phyloP scores from a whole-genome alignment of 176 grass and related monocot species.

The Oryza coarctata region DNA sequence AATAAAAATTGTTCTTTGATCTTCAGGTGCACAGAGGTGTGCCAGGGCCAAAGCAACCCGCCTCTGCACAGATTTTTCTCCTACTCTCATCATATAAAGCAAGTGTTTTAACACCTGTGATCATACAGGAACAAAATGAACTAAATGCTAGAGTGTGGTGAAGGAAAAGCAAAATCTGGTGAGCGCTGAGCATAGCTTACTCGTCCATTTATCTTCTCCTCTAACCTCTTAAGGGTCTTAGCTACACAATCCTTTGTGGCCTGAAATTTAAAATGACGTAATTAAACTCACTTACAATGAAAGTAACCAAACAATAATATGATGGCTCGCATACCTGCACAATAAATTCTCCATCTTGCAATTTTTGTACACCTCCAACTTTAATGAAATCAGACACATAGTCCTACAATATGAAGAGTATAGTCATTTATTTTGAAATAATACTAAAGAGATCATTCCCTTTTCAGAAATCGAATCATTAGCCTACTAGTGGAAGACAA shows the following conservation, averaged over 20 bases:
- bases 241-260: constrained; percentile 99
- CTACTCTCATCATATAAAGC: constrained; percentile 90
- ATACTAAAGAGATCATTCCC: constrained; percentile 18
- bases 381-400: constrained; percentile 94
- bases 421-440: not conserved
- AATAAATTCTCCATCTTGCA: constrained; percentile 99
- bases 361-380: constrained; percentile 94
- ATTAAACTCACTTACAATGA: constrained; percentile 15
- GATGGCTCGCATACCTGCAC: constrained; percentile 61
- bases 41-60: constrained; percentile 96
- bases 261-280: constrained; percentile 42
- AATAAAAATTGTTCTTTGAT: constrained; percentile 95
- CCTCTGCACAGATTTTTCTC: constrained; percentile 86
- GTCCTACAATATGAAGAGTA: constrained; percentile 60
- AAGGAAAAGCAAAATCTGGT: constrained; percentile 21
- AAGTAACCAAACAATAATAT: not conserved
- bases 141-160: constrained; percentile 16
- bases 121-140: constrained; percentile 20
- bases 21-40: constrained; percentile 86
- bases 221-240: constrained; percentile 95
- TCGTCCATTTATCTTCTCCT: constrained; percentile 96
- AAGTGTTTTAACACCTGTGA: constrained; percentile 89
- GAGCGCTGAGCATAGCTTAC: constrained; percentile 48
- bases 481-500: not conserved
- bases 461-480: constrained; percentile 7